Percentiles rank a stretch among this genome's conserved stretches.
phyloP scores from a whole-genome alignment of 2,329 filamentous ascomycete species.

The Fusarium sp. region DNA sequence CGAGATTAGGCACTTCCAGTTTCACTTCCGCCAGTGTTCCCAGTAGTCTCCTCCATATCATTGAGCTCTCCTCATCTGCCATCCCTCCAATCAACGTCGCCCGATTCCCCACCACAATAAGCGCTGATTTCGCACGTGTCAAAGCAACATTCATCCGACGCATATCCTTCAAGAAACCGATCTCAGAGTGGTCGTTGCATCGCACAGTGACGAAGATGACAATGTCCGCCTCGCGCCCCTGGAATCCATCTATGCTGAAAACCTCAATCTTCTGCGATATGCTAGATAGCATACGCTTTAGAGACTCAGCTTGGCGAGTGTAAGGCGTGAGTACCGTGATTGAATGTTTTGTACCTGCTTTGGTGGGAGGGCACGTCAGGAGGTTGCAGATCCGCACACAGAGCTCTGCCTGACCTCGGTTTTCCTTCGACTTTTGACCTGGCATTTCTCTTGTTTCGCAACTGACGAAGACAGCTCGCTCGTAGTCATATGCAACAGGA shows the following conservation, averaged over 20 bases:
- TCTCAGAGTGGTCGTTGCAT: conserved; percentile 54
- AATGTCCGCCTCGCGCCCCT: conserved; percentile 58
- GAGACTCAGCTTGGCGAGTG: conserved; percentile 51
- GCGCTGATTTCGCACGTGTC: conserved; percentile 52
- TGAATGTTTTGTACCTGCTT: conserved; percentile 9
- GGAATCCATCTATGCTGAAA: conserved; percentile 57
- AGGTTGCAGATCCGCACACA: conserved; percentile 52
- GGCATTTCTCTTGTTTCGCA: conserved; percentile 53
- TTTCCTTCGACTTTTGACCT: conserved; percentile 55
- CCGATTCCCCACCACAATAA: conserved; percentile 51
- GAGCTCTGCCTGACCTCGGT: conserved; percentile 53
- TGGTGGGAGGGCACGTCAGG: conserved; percentile 27
- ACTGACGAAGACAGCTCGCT: conserved; percentile 51
- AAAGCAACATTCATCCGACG: conserved; percentile 57
- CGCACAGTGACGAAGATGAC: conserved; percentile 58
- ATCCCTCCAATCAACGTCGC: conserved; percentile 45
- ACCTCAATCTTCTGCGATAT: conserved; percentile 51
- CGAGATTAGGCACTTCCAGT: background rate
- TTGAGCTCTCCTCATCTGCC: background rate
- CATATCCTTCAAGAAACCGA: conserved; percentile 58
- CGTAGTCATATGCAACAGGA: background rate
- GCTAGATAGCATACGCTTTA: conserved; percentile 43
- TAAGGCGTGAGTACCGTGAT: conserved; percentile 59
- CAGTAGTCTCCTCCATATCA: conserved; percentile 16
- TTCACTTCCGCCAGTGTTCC: background rate